Percentiles rank a stretch among this genome's conserved stretches.
phyloP scores from a whole-genome alignment of 1,284 basidiomycete genomes.

The Ceratobasidium theobromae region DNA sequence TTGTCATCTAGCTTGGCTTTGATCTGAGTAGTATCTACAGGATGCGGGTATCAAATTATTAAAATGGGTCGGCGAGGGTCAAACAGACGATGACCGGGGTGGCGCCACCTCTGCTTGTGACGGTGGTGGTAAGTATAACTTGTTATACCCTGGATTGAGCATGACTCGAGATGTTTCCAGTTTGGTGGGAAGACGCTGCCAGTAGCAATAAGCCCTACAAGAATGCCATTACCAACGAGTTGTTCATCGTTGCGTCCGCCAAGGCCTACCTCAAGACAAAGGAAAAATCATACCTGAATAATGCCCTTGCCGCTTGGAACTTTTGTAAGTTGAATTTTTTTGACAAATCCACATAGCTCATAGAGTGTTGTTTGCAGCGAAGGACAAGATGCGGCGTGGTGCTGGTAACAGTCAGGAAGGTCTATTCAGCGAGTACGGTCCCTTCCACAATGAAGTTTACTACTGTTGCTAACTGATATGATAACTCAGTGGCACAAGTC shows the following conservation, averaged over 20 bases:
- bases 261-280: conserved; percentile 48
- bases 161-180: conserved; percentile 39
- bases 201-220: conserved; percentile 54
- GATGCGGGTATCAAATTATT: conserved; percentile 1
- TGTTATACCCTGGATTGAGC: neutral
- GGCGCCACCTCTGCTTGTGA: conserved; percentile 49
- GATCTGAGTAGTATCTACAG: neutral
- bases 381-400: neutral
- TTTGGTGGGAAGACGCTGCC: conserved; percentile 52
- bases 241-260: conserved; percentile 55
- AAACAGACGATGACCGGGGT: neutral
- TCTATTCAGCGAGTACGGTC: conserved; percentile 3
- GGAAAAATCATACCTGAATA: conserved; percentile 48
- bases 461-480: neutral
- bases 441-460: neutral
- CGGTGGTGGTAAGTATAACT: conserved; percentile 46
- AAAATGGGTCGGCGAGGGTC: neutral
- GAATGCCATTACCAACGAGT: conserved; percentile 59
- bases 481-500: neutral
- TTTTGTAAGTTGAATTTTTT: neutral
- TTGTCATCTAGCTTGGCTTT: neutral
- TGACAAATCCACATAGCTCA: too few relatives aligned
- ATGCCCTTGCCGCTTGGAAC: conserved; percentile 43
- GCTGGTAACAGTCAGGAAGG: neutral
- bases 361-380: neutral